Percentiles rank a stretch among this genome's conserved stretches.
phyloP scores from a whole-genome alignment of 2,329 filamentous ascomycete genomes.

The Scleromitrula shiraiana region DNA sequence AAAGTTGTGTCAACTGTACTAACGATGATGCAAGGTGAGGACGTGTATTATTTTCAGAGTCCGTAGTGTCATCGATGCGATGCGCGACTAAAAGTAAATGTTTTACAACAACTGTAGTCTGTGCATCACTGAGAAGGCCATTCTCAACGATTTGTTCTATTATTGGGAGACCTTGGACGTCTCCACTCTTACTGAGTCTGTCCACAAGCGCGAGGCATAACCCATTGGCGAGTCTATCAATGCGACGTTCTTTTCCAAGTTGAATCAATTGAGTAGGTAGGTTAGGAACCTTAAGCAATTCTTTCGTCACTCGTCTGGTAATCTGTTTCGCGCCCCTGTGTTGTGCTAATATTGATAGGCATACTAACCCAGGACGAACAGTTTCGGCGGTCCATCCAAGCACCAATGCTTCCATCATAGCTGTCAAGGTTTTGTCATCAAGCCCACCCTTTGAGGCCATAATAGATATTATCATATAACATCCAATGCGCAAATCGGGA shows the following conservation, averaged over 20 bases:
- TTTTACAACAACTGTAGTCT: constrained; percentile 58
- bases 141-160: constrained; percentile 55
- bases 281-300: constrained; percentile 55
- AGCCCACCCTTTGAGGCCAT: constrained; percentile 76
- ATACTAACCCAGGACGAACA: constrained; percentile 64
- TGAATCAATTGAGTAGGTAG: constrained; percentile 52
- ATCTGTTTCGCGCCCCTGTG: constrained; percentile 64
- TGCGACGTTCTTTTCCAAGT: constrained; percentile 55
- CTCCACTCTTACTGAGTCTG: constrained; percentile 51
- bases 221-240: constrained; percentile 65
- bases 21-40: constrained; percentile 58
- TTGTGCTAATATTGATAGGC: constrained; percentile 73
- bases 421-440: constrained; percentile 70
- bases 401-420: constrained; percentile 83
- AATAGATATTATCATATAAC: constrained; percentile 85
- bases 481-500: constrained; percentile 73
- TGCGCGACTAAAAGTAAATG: constrained; percentile 53
- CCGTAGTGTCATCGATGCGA: constrained; percentile 46
- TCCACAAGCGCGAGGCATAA: constrained; percentile 60
- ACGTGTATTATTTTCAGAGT: constrained; percentile 48
- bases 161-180: constrained; percentile 46
- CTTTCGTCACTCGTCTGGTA: constrained; percentile 61
- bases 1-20: constrained; percentile 55
- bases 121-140: constrained; percentile 52
- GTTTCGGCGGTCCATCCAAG: constrained; percentile 70